Evolutionary conservation across 2,329 filamentous ascomycete species (phyloP).

Genomic region (Trichoderma oligosporum): DNA sequence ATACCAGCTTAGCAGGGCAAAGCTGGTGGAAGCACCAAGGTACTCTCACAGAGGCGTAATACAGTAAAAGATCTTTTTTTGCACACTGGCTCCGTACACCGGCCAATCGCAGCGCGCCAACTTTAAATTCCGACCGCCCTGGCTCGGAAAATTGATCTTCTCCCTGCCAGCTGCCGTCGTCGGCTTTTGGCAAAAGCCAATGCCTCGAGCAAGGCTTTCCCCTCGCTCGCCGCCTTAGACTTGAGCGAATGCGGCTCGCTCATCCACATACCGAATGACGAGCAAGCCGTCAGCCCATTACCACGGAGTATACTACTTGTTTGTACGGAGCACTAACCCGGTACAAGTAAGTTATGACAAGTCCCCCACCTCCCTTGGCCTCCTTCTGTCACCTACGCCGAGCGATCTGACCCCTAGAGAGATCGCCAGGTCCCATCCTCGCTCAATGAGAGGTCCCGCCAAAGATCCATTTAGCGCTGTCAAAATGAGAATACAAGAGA

Average conservation of each 20-base stretch:
- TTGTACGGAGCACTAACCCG: too few relatives aligned
- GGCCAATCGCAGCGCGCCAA: slow-evolving; percentile 13
- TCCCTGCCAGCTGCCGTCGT: slow-evolving; percentile 8
- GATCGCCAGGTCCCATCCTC: slow-evolving; percentile 18
- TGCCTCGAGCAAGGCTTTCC: not conserved
- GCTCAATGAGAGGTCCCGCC: slow-evolving; percentile 4
- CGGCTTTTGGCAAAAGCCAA: slow-evolving; percentile 12
- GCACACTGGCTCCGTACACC: slow-evolving; percentile 7
- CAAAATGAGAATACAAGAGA: not conserved
- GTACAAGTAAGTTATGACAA: slow-evolving; percentile 6
- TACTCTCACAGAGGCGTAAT: not conserved
- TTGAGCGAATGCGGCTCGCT: not conserved
- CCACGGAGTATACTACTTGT: too few relatives aligned
- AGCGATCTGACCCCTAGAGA: slow-evolving; percentile 20
- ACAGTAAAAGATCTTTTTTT: not conserved
- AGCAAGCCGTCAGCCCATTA: slow-evolving; percentile 4
- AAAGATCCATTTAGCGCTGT: slow-evolving; percentile 17
- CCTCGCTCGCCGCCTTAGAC: not conserved
- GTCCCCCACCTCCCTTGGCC: slow-evolving; percentile 12
- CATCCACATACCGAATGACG: not conserved
- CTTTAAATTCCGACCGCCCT: slow-evolving; percentile 13
- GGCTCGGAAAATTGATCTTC: slow-evolving; percentile 16
- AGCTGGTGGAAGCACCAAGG: not conserved
- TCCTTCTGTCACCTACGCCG: slow-evolving; percentile 14
- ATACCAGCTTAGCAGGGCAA: not conserved